Conservation (phyloP, 1,139 yeast genomes). For the Hansenula lynferdii region DNA sequence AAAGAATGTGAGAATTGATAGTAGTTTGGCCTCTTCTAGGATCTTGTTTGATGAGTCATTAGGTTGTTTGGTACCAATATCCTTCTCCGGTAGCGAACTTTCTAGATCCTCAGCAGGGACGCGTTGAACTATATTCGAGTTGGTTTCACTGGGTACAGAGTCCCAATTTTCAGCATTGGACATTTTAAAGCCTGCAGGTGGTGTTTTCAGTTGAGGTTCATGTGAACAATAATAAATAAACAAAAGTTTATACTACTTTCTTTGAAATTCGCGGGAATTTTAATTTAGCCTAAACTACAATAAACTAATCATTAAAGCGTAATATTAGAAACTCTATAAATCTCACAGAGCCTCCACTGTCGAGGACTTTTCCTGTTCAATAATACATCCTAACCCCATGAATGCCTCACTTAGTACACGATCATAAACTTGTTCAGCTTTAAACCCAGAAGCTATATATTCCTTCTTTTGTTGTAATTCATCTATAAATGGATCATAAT, state of each 20-base stretch:
- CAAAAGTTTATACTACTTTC: too few species aligned
- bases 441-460: conserved; percentile 84
- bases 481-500: conserved; percentile 59
- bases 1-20: conserved; percentile 15
- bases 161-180: too few species aligned
- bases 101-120: too few species aligned
- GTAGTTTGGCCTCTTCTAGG: conserved; percentile 3
- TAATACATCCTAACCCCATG: conserved; percentile 78
- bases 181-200: too few species aligned
- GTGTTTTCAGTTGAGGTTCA: too few species aligned
- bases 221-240: too few species aligned
- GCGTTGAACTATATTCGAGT: too few species aligned
- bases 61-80: not conserved
- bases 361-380: conserved; percentile 55
- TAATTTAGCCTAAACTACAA: too few species aligned
- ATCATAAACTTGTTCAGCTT: conserved; percentile 61
- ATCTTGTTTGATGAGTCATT: not conserved
- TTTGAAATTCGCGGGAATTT: too few species aligned
- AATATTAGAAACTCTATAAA: not conserved
- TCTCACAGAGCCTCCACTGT: not conserved
- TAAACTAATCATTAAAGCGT: too few species aligned
- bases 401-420: conserved; percentile 86
- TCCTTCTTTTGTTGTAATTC: conserved; percentile 60
- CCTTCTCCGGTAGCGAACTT: too few species aligned
- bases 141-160: too few species aligned